Evolutionary conservation across 176 grass and related monocot species (phyloP), one percentile per base, ranked within the genome.

Genomic region (Triticum turgidum): DNA sequence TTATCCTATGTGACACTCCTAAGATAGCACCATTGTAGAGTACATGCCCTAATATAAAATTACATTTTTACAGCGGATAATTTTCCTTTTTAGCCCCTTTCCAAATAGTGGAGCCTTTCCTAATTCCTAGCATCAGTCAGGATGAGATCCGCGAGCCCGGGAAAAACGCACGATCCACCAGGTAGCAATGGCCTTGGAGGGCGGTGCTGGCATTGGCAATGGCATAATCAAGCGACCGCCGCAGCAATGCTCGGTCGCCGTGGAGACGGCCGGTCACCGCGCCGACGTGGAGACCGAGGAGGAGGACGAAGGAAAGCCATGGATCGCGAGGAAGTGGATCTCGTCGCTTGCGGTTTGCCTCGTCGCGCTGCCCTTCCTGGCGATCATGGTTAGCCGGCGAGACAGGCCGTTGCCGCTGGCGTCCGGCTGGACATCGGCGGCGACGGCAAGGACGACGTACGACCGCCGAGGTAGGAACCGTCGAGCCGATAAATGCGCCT

Each of bases 191-290:
- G 77, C 61, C 69, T 49, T 81, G 61, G 81, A 61, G 29, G 71
- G 38, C 54, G 76, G 22, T n/a, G 47, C 3, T 58, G 76, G 85
- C 89, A 63, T 61, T 84, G 69, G 82, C 89, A 79, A 32, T 86
- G 65, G 84, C 89, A 81, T 69, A 77, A 64, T 37, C 82, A 88
- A 84, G 81, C 85, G 81, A 15, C 85, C 89, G 47, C 68, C 81
- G 47, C 85, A 84, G 81, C 81, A 68, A 39, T 80, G 68, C 21
- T 30, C 22, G 76, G 76, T 27, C 67, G 61, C 61, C 88, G 45
- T 14, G 18, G 77, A 74, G 33, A 80, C 39, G 69, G 82, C 56
- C 20, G 42, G 13, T 44, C 85, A 65, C 17, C 74, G 66, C 13
- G 75, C 76, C 59, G 81, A 80, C 59, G 81, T 66, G 4, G 33